These are phyloP conservation scores for Tillandsia leiboldiana DNA, from an alignment of 176 grass and related monocot genomes.

Conservation along the genomic window DNA sequence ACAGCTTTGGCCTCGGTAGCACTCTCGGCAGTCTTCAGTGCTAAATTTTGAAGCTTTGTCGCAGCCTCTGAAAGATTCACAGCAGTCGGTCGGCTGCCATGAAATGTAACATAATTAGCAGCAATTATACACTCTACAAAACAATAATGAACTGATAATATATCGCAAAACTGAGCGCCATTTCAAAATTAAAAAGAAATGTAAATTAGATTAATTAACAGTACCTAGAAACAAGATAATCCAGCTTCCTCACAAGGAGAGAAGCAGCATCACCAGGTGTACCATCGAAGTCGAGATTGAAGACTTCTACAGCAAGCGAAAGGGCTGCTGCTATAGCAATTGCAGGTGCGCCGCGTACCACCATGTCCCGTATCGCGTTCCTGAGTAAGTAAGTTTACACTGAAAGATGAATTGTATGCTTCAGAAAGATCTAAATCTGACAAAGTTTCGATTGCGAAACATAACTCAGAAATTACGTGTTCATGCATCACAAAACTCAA, in stretches of 20 bases:
- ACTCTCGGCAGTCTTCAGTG: conserved; percentile 43
- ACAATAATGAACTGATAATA: background rate
- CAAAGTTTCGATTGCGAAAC: background rate
- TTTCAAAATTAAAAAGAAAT: background rate
- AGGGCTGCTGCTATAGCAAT: conserved; percentile 88
- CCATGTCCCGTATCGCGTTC: conserved; percentile 81
- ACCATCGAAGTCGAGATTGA: conserved; percentile 40
- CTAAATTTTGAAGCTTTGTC: conserved; percentile 62
- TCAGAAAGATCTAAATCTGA: background rate
- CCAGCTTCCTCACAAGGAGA: conserved; percentile 65
- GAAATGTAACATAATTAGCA: conserved; percentile 12
- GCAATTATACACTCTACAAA: background rate
- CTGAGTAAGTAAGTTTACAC: conserved; percentile 26
- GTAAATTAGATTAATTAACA: conserved; percentile 10
- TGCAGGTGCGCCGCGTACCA: conserved; percentile 86
- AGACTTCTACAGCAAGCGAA: conserved; percentile 61
- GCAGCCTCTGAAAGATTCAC: conserved; percentile 86
- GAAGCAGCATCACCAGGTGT: conserved; percentile 57
- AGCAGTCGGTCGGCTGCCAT: conserved; percentile 79
- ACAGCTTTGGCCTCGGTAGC: conserved; percentile 51
- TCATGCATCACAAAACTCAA: no score
- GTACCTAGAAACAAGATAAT: conserved; percentile 93
- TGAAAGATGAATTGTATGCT: background rate
- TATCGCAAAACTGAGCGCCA: no score
- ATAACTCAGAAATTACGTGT: no score